These are phyloP conservation scores for Pseudonitzschia multiseries DNA, from an alignment of 108 stramenopile genomes.

Conservation along the genomic window DNA sequence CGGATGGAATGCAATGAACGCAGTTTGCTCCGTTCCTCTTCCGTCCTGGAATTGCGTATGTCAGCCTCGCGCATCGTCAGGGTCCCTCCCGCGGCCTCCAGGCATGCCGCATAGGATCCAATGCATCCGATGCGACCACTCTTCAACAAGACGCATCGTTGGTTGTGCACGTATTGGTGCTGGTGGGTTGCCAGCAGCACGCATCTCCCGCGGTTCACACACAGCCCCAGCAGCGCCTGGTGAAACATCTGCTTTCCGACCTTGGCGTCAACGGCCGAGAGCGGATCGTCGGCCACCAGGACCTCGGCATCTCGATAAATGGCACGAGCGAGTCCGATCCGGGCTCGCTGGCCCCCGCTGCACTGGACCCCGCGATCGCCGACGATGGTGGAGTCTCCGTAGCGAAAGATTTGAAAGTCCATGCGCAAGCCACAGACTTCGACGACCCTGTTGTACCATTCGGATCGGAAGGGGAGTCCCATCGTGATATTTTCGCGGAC, in stretches of 20 bases:
- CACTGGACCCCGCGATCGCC: slow-evolving; percentile 93
- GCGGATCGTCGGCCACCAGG: slow-evolving; percentile 87
- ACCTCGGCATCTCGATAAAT: slow-evolving; percentile 68
- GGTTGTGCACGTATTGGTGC: slow-evolving; percentile 79
- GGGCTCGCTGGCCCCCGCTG: slow-evolving; percentile 92
- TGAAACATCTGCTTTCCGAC: slow-evolving; percentile 85
- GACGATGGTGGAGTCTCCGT: slow-evolving; percentile 85
- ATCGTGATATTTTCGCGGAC: slow-evolving; percentile 87
- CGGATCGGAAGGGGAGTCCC: slow-evolving; percentile 47
- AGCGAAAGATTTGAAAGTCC: slow-evolving; percentile 68
- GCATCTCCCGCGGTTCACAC: slow-evolving; percentile 54
- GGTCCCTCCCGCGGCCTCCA: slow-evolving; percentile 54
- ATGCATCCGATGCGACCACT: slow-evolving; percentile 56
- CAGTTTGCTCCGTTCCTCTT: no score
- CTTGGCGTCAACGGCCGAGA: slow-evolving; percentile 93
- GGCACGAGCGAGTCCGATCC: slow-evolving; percentile 80
- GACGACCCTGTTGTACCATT: slow-evolving; percentile 66
- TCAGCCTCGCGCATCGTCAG: slow-evolving; percentile 37
- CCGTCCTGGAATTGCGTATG: background rate
- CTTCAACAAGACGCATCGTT: slow-evolving; percentile 74
- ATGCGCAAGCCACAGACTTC: slow-evolving; percentile 69
- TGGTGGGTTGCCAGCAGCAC: slow-evolving; percentile 92
- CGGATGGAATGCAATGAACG: no score
- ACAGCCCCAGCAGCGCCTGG: slow-evolving; percentile 66
- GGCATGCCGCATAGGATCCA: slow-evolving; percentile 73